phyloP scores from a whole-genome alignment of 768 basidiomycete species.

The Lentinula sp. region DNA sequence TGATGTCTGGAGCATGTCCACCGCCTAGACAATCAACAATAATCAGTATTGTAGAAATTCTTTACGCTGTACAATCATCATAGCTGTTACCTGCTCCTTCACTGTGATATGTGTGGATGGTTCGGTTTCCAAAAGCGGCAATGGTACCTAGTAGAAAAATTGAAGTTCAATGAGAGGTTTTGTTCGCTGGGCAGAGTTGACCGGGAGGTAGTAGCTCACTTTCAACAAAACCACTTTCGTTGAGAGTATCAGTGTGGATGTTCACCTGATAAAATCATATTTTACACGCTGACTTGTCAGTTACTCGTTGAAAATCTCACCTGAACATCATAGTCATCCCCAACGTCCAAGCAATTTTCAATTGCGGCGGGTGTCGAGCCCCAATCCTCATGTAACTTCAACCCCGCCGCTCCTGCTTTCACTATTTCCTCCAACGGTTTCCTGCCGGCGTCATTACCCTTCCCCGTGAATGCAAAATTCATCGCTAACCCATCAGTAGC shows the following conservation, averaged over 20 bases:
- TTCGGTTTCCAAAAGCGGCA: slow-evolving; percentile 80
- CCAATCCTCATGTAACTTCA: slow-evolving; percentile 99
- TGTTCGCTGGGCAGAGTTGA: not conserved
- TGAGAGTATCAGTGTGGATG: slow-evolving; percentile 96
- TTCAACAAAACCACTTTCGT: slow-evolving; percentile 97
- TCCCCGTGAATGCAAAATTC: slow-evolving; percentile 95
- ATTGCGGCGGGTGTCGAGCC: slow-evolving; percentile 86
- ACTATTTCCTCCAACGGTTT: slow-evolving; percentile 75
- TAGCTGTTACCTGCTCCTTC: slow-evolving; percentile 78
- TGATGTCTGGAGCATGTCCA: slow-evolving; percentile 97
- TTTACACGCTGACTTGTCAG: not conserved
- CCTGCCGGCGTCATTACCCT: slow-evolving; percentile 86
- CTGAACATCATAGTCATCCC: slow-evolving; percentile 91
- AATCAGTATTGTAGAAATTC: not conserved
- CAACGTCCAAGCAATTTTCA: slow-evolving; percentile 68
- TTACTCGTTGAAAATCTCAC: slow-evolving; percentile 10
- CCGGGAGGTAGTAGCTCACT: slow-evolving; percentile 36
- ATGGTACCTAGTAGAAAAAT: slow-evolving; percentile 58
- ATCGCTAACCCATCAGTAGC: slow-evolving; percentile 88
- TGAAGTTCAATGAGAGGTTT: too few relatives aligned
- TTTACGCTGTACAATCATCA: not conserved
- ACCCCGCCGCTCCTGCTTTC: slow-evolving; percentile 76
- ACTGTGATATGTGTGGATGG: slow-evolving; percentile 96
- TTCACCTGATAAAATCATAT: slow-evolving; percentile 46
- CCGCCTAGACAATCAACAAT: slow-evolving; percentile 45